Evolutionary conservation across 768 basidiomycete genomes (phyloP).

Genomic region (Tremella mesenterica): DNA sequence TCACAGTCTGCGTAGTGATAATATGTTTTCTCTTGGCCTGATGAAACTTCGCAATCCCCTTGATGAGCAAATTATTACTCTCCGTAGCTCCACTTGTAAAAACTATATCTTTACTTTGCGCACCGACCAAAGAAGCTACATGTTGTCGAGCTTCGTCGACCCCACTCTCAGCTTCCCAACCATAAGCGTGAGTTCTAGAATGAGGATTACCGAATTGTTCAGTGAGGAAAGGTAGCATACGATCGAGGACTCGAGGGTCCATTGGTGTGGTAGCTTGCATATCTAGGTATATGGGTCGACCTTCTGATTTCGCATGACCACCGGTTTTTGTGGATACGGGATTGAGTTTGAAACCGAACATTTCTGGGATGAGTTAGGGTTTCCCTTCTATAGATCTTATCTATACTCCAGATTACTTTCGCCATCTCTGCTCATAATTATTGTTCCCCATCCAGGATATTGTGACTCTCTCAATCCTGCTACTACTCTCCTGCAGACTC

Average conservation of each 20-base stretch:
- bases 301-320: conserved; percentile 35
- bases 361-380: conserved; percentile 18
- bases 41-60: conserved; percentile 91
- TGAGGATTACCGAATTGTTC: conserved; percentile 98
- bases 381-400: too few species aligned
- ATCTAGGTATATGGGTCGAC: conserved; percentile 89
- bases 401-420: too few species aligned
- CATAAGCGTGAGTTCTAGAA: conserved; percentile 95
- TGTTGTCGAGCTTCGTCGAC: conserved; percentile 91
- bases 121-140: conserved; percentile 84
- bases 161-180: conserved; percentile 95
- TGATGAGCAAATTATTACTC: conserved; percentile 94
- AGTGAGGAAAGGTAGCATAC: conserved; percentile 90
- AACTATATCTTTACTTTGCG: conserved; percentile 87
- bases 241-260: conserved; percentile 91
- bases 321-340: conserved; percentile 39
- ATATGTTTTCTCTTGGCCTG: conserved; percentile 87
- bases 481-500: too few species aligned
- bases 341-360: conserved; percentile 44
- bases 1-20: conserved; percentile 86
- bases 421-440: too few species aligned
- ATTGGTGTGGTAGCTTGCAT: conserved; percentile 99
- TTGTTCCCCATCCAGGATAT: too few species aligned
- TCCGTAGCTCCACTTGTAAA: conserved; percentile 98
- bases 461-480: too few species aligned